Percentiles rank a stretch among this genome's conserved stretches.
Evolutionary conservation across 2,329 filamentous ascomycete genomes (phyloP).

Genomic region (Fusarium piperis): DNA sequence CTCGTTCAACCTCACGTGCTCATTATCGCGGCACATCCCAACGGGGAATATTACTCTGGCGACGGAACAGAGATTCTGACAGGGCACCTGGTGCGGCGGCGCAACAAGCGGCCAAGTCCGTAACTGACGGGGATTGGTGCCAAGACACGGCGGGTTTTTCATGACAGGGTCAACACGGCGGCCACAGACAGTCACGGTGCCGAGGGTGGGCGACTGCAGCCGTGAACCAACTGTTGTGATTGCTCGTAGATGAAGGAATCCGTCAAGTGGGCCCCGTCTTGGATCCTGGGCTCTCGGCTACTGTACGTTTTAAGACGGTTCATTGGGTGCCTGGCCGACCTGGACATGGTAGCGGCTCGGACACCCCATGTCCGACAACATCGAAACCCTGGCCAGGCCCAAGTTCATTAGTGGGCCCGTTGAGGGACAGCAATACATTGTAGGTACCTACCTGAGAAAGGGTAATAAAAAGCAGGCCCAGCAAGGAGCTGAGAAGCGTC

Average conservation of each 20-base stretch:
- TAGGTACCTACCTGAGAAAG: neutral
- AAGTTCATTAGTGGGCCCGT: neutral
- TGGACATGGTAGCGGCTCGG: neutral
- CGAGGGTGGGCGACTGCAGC: constrained; percentile 20
- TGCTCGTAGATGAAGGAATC: constrained; percentile 22
- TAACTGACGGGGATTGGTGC: constrained; percentile 3
- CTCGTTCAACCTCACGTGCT: neutral
- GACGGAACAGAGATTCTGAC: neutral
- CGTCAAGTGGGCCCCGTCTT: constrained; percentile 30
- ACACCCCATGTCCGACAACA: neutral
- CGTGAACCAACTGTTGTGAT: constrained; percentile 19
- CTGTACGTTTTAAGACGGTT: constrained; percentile 32
- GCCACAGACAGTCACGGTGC: too few relatives aligned
- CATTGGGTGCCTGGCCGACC: constrained; percentile 20
- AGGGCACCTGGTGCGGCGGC: constrained; percentile 5
- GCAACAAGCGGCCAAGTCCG: constrained; percentile 26
- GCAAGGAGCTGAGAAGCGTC: constrained; percentile 4
- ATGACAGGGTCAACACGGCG: constrained; percentile 5
- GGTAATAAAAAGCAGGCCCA: constrained; percentile 6
- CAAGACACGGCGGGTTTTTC: neutral
- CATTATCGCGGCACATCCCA: neutral
- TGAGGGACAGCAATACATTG: neutral
- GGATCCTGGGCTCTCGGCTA: constrained; percentile 19
- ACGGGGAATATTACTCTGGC: neutral
- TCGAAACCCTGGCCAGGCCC: constrained; percentile 1